Base-by-base conservation (phyloP, 2,329 filamentous ascomycete genomes). In the Monascus ruber region DNA sequence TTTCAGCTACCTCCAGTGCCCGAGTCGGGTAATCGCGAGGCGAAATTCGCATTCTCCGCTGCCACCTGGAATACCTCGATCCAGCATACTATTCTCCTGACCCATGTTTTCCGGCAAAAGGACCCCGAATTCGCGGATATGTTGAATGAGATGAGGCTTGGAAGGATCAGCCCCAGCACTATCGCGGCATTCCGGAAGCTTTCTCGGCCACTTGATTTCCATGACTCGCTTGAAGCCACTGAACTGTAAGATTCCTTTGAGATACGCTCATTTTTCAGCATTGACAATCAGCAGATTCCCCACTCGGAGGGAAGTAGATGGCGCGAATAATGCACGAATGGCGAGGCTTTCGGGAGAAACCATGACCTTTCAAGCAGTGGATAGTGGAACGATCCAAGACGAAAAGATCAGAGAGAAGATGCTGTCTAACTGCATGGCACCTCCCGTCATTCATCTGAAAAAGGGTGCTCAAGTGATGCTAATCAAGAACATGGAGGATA, bases 401-500 rank as follows among this genome's bases (percentile, higher is more conserved):
- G 71, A 72, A 11, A 64, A 69, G 1, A 62, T 81, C 31, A 80
- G 85, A 27, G 86, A 94, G 34, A 88, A 79, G 55, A 63, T 96
- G 0, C 69, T 98, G 5, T 63, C 75, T 5, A 94, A 89, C 55
- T 94, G 93, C 77, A 95, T 98, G 84, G 88, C 91, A 0, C 88
- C 91, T 0, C 81, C 82, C 50, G 56, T 64, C 0, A 76, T 98
- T 17, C 77, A 83, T 28, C 66, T 98, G 26, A 96, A 95, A 61
- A 81, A 91, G 46, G 85, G 87, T 6, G 85, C 91, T 0, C 93
- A 98, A 58, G 93, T 98, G 34, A 98, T 98, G 91, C 70, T 98
- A n/a, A 95, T 98, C 71, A 98, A 98, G 63, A 98, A 98, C 52
- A 81, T 96, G 65, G 91, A 98, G 55, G 86, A 94, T 31, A 81